Evolutionary conservation across 495 filamentous ascomycete species (phyloP).

Genomic region (Xylaria curta): DNA sequence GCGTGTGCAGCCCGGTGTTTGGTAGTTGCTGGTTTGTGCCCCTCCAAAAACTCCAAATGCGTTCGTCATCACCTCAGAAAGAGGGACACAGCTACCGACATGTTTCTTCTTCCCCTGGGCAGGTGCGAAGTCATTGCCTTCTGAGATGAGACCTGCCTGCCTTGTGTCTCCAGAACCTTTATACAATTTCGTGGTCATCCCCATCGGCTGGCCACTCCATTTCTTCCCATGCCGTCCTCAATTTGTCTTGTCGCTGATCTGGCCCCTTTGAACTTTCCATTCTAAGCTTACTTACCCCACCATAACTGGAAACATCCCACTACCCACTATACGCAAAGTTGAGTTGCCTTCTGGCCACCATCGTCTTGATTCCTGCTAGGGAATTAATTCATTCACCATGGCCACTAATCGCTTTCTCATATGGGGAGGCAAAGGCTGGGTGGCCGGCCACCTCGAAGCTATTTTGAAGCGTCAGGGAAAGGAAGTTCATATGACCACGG

Average conservation of each 20-base stretch:
- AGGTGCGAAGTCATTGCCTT: neutral
- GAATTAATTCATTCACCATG: conserved; percentile 1
- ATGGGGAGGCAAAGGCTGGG: conserved; percentile 69
- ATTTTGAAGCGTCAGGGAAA: conserved; percentile 66
- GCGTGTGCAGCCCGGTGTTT: conserved; percentile 11
- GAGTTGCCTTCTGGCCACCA: neutral
- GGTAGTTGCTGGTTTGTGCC: conserved; percentile 11
- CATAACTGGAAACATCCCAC: neutral
- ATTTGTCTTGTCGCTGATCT: neutral
- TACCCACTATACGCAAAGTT: neutral
- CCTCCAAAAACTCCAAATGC: neutral
- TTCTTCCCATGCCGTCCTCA: neutral
- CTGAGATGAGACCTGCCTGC: neutral
- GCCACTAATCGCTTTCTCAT: conserved; percentile 57
- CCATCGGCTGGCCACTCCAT: neutral
- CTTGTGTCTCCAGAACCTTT: neutral
- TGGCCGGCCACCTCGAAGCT: conserved; percentile 68
- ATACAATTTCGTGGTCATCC: neutral
- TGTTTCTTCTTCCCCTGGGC: neutral
- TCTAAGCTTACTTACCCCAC: neutral
- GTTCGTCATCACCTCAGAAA: neutral
- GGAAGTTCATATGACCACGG: conserved; percentile 61
- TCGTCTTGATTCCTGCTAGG: neutral
- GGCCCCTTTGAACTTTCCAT: neutral
- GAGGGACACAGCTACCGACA: neutral